Percentiles rank a stretch among this genome's conserved stretches.
These are phyloP conservation scores for Talaromyces proteolyticus DNA, from an alignment of 495 filamentous ascomycete genomes.

Conservation along the genomic window DNA sequence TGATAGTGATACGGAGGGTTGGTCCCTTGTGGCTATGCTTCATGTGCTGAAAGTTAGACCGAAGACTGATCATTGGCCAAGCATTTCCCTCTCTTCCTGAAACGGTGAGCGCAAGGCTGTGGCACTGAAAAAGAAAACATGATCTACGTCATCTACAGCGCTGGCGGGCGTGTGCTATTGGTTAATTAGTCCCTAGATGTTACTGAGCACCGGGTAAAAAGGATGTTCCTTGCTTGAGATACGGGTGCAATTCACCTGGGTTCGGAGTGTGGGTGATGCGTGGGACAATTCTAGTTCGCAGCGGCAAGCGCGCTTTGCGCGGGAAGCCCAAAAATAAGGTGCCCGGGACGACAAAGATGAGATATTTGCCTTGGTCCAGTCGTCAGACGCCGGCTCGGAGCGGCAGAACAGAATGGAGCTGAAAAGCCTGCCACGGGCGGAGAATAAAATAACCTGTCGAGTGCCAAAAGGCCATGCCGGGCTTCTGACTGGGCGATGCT, in stretches of 20 bases:
- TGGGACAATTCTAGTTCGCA: neutral
- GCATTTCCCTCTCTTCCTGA: neutral
- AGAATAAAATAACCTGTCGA: neutral
- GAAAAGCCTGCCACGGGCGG: neutral
- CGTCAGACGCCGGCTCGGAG: neutral
- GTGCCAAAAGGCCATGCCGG: neutral
- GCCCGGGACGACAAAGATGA: neutral
- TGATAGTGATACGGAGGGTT: neutral
- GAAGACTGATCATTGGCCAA: neutral
- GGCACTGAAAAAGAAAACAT: neutral
- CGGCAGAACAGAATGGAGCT: neutral
- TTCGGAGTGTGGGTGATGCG: too few relatives aligned
- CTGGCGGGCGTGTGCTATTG: neutral
- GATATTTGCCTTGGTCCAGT: neutral
- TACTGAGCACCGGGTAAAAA: neutral
- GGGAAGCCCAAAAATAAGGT: conserved; percentile 26
- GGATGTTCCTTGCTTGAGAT: too few relatives aligned
- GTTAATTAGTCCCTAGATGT: too few relatives aligned
- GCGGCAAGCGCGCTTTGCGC: conserved; percentile 44
- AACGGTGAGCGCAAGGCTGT: neutral
- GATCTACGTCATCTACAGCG: neutral
- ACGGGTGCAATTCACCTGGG: too few relatives aligned
- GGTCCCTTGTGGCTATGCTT: neutral
- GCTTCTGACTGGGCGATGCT: neutral
- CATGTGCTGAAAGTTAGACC: neutral